phyloP scores from a whole-genome alignment of 139 green algal genomes.

The Ettlia oleoabundans region DNA sequence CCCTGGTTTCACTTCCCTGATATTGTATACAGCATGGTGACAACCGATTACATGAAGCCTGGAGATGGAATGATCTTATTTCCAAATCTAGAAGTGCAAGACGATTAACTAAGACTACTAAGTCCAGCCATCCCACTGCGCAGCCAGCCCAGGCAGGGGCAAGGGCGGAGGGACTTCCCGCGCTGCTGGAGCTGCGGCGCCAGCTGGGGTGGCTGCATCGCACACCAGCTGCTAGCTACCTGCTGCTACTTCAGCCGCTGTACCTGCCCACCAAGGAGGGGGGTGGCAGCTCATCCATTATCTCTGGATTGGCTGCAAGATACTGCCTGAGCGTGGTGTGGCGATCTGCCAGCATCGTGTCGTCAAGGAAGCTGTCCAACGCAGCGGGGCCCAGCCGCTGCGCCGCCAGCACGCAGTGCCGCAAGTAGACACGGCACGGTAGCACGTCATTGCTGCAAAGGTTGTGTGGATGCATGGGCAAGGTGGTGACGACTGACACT shows the following conservation, averaged over 20 bases:
- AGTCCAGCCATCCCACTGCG: no score
- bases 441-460: conserved; percentile 64
- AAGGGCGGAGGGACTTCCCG: no score
- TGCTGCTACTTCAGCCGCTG: conserved; percentile 72
- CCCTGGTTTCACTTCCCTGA: no score
- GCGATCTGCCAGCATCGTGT: conserved; percentile 85
- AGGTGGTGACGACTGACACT: neutral
- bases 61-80: no score
- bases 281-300: conserved; percentile 87
- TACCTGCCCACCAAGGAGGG: conserved; percentile 75
- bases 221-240: neutral
- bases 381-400: conserved; percentile 60
- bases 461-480: neutral
- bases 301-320: conserved; percentile 72
- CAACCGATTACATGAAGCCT: no score
- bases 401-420: conserved; percentile 90
- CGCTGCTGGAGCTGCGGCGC: no score
- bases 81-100: no score
- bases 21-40: no score
- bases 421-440: conserved; percentile 81
- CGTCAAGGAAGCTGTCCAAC: conserved; percentile 80
- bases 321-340: conserved; percentile 74
- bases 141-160: no score
- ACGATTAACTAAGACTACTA: no score
- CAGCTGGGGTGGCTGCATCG: no score